Conservation (phyloP, 768 basidiomycete species). For the Macrolepiota dolichaula region DNA sequence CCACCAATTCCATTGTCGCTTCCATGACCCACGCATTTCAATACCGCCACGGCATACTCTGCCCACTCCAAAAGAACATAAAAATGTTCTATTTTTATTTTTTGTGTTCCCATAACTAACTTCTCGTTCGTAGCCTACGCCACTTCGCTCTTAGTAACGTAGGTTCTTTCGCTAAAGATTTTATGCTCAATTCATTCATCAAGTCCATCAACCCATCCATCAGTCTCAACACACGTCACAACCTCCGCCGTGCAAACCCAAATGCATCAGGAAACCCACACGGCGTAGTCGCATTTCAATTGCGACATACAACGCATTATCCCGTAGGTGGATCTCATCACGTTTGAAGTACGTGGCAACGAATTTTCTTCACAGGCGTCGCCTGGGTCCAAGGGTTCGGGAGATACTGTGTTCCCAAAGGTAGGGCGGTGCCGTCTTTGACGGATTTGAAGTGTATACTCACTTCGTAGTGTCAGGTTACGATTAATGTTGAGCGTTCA, state of each 20-base stretch:
- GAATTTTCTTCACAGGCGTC: not conserved
- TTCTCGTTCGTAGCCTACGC: conserved; percentile 36
- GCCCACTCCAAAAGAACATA: not conserved
- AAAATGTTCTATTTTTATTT: not conserved
- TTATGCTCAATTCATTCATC: not conserved
- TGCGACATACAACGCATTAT: conserved; percentile 9
- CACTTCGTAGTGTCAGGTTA: not conserved
- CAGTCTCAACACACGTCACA: conserved; percentile 18
- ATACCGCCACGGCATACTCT: not conserved
- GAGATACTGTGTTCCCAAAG: conserved; percentile 2
- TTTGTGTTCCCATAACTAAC: not conserved
- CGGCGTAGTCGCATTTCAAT: conserved; percentile 11
- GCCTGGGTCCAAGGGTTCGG: not conserved
- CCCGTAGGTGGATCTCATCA: not conserved
- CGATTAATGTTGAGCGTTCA: conserved; percentile 8
- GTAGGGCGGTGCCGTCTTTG: not conserved
- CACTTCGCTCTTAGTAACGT: conserved; percentile 39
- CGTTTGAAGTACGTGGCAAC: not conserved
- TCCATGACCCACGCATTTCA: not conserved
- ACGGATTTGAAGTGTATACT: not conserved
- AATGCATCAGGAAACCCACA: conserved; percentile 4
- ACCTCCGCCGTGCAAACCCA: conserved; percentile 15
- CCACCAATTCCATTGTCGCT: not conserved
- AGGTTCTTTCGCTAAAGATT: not conserved
- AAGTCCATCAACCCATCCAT: not conserved